A percentile compares a stretch with the other conserved stretches of the same genome.
Evolutionary conservation across 1,284 basidiomycete genomes (phyloP).

Genomic region (Cryptococcus sp.): DNA sequence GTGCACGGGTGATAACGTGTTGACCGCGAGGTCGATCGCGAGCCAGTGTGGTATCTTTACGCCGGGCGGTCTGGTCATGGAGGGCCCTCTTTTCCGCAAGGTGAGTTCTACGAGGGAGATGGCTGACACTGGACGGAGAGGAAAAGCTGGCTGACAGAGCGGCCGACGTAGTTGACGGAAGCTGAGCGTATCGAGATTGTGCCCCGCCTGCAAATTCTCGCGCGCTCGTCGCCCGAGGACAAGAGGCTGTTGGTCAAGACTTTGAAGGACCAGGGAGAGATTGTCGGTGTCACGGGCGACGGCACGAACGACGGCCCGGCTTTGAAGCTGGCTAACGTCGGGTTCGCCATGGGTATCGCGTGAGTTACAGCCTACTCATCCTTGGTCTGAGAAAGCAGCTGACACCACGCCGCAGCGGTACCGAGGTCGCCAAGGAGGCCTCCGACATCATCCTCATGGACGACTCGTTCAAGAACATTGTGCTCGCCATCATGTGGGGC

Average conservation of each 20-base stretch:
- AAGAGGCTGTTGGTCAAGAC: constrained; percentile 91
- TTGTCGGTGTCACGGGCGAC: constrained; percentile 96
- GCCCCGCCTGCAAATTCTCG: constrained; percentile 61
- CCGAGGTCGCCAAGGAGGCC: constrained; percentile 98
- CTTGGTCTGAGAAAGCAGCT: neutral
- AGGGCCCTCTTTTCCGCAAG: constrained; percentile 71
- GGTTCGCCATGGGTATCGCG: constrained; percentile 97
- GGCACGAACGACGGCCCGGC: constrained; percentile 98
- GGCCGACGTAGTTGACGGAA: constrained; percentile 45
- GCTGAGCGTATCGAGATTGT: constrained; percentile 55
- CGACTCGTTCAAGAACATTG: constrained; percentile 94
- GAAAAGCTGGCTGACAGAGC: neutral
- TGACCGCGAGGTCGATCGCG: constrained; percentile 81
- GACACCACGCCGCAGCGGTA: constrained; percentile 56
- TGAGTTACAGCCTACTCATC: constrained; percentile 8
- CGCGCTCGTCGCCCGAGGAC: constrained; percentile 96
- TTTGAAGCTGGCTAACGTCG: constrained; percentile 88
- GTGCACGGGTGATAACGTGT: constrained; percentile 97
- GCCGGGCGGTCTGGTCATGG: constrained; percentile 91
- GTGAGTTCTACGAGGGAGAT: constrained; percentile 6
- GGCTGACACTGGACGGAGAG: neutral
- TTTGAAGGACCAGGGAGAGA: constrained; percentile 81
- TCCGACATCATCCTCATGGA: constrained; percentile 99
- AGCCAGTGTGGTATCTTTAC: constrained; percentile 93
- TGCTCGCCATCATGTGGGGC: constrained; percentile 98